Conservation (phyloP, 2,329 filamentous ascomycete genomes). For the Phaeosphaeria sp. region DNA sequence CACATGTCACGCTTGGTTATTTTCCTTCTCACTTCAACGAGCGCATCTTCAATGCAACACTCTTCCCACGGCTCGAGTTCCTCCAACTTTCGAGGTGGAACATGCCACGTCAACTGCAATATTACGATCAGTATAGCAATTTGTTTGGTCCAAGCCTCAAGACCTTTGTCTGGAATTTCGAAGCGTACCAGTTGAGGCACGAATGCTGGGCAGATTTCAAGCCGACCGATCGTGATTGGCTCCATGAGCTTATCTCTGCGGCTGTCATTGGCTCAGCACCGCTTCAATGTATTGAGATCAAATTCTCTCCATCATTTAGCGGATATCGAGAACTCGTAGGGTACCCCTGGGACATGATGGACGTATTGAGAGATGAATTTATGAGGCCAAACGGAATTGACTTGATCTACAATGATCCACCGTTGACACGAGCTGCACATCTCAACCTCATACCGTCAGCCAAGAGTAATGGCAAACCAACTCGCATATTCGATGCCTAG, state of each 20-base stretch:
- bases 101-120: not conserved
- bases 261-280: constrained; percentile 8
- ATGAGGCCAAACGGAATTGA: constrained; percentile 9
- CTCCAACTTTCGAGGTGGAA: constrained; percentile 15
- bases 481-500: constrained; percentile 2
- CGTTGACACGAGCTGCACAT: not conserved
- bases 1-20: constrained; percentile 9
- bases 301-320: constrained; percentile 5
- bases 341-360: constrained; percentile 22
- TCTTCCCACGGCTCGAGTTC: constrained; percentile 16
- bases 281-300: constrained; percentile 13
- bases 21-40: constrained; percentile 1
- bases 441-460: not conserved
- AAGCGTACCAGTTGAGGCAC: constrained; percentile 2
- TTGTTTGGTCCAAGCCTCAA: constrained; percentile 14
- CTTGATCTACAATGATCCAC: constrained; percentile 10
- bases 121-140: constrained; percentile 7
- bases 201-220: constrained; percentile 15
- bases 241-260: constrained; percentile 4
- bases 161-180: constrained; percentile 13
- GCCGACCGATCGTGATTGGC: constrained; percentile 9
- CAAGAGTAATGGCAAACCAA: not conserved
- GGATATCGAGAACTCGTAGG: not conserved
- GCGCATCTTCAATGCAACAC: constrained; percentile 15
- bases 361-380: constrained; percentile 9